Percentiles rank a stretch among this genome's conserved stretches.
Evolutionary conservation across 768 basidiomycete genomes (phyloP).

Genomic region (Boletus patriciae): DNA sequence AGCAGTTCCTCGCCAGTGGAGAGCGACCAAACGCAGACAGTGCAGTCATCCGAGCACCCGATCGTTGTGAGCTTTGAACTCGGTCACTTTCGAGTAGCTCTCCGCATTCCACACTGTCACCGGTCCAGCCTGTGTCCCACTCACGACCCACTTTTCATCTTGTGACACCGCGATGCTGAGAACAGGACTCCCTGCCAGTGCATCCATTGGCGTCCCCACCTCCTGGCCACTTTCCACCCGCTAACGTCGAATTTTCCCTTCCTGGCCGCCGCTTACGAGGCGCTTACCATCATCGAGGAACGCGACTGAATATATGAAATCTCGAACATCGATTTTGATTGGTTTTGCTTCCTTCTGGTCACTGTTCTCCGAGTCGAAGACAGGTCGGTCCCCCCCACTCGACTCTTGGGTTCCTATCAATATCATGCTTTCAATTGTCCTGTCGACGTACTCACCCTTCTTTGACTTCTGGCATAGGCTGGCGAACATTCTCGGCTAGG

Average conservation of each 20-base stretch:
- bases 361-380: too few relatives aligned
- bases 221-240: neutral
- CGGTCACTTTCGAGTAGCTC: neutral
- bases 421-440: neutral
- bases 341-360: neutral
- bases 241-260: neutral
- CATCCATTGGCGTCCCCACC: slow-evolving; percentile 1
- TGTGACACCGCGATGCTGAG: neutral
- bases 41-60: neutral
- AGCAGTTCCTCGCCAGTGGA: neutral
- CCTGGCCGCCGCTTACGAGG: neutral
- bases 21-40: neutral
- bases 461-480: neutral
- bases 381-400: neutral
- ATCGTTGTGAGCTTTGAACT: neutral
- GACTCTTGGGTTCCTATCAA: neutral
- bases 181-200: neutral
- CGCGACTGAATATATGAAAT: neutral
- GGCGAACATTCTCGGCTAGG: neutral
- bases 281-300: neutral
- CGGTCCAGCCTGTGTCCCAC: neutral
- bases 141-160: neutral
- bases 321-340: neutral
- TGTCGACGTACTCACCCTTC: neutral
- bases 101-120: neutral